A percentile compares a stretch with the other conserved stretches of the same genome.
Evolutionary conservation across 2,329 filamentous ascomycete genomes (phyloP).

Genomic region (Xylariaceae sp.): DNA sequence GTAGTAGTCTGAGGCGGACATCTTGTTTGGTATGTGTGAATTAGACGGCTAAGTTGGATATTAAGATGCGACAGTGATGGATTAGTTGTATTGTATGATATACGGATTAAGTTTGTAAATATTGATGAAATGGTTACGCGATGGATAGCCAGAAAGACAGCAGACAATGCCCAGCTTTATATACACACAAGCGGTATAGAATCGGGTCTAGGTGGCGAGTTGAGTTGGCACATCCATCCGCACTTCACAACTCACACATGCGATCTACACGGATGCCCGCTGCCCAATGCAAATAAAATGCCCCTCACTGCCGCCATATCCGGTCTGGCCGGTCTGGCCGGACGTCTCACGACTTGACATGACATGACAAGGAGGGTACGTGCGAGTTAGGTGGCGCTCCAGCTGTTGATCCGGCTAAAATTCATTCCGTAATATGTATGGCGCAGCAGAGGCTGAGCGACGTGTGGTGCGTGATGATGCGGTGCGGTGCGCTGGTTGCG

Average conservation of each 20-base stretch:
- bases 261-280: neutral
- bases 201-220: neutral
- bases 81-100: too few relatives aligned
- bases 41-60: neutral
- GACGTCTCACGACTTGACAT: neutral
- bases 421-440: neutral
- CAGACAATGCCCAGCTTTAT: neutral
- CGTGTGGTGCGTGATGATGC: neutral
- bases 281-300: too few relatives aligned
- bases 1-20: constrained; percentile 33
- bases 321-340: neutral
- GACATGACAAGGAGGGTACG: too few relatives aligned
- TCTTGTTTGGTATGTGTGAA: constrained; percentile 1
- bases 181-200: neutral
- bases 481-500: too few relatives aligned
- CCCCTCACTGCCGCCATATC: neutral
- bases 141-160: neutral
- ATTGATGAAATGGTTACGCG: too few relatives aligned
- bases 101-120: too few relatives aligned
- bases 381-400: too few relatives aligned
- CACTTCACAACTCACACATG: neutral
- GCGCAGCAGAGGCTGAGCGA: neutral
- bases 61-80: too few relatives aligned
- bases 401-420: too few relatives aligned
- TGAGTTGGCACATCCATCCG: neutral